Evolutionary conservation across 768 basidiomycete genomes (phyloP), one percentile per base, ranked within the genome.

Genomic region (Suillus luteus): DNA sequence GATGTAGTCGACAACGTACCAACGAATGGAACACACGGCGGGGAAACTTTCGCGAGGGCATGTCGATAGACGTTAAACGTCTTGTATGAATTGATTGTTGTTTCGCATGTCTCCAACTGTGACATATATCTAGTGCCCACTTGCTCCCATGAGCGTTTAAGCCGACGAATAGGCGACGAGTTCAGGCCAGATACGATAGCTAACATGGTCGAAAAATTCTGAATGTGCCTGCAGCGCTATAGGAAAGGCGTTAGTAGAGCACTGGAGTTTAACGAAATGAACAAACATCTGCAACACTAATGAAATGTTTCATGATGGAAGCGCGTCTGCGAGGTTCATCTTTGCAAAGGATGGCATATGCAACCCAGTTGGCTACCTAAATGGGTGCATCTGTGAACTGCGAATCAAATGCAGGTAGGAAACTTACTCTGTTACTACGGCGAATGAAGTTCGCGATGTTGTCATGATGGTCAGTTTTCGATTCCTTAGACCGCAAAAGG

Each of bases 11-110:
- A 38, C 12, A 35, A 70, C 83, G 37, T 69, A 88, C 88, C 89
- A 17, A 90, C 79, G 76, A 90, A 90, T 3, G 89, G 89, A 10
- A 90, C 85, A 62, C 88, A 89, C 46, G 89, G 89, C 11, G 87
- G 85, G 22, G 81, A 78, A 22, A 87, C 81, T 19, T 75, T 77
- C 46, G 85, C 83, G 54, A 90, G 73, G 31, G 81, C 78, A 51
- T 78, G 74, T 60, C 85, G 83, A 73, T 88, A 90, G 60, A 80
- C 85, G 62, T 83, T 83, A 76, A 88, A 90, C 67, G 89, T 90
- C 74, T 85, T 87, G 70, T 84, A 85, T 38, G 87, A 84, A 68
- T 87, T 83, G 68, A 91, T 81, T 48, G 85, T 81, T 63, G 81
- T 77, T 69, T 88, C 86, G 62, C 89, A 79, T 31, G 79, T 75